Evolutionary conservation across 805 yeast genomes (phyloP), one percentile per base, ranked within the genome.

Genomic region (Suhomyces kilbournensis): DNA sequence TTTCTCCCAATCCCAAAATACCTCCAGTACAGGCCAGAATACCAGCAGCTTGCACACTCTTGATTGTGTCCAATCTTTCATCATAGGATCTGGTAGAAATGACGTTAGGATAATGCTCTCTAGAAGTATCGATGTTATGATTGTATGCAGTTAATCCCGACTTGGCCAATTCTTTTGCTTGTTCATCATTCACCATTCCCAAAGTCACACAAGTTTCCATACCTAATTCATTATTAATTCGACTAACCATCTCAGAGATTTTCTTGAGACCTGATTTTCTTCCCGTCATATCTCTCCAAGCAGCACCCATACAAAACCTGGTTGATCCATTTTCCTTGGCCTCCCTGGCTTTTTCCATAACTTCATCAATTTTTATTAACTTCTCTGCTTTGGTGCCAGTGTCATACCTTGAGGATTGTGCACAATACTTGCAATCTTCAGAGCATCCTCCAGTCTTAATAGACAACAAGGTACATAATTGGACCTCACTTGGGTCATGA

Each of bases 201-300:
- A 88, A 69, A 1, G 94, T 88, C 14, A 88, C 93, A 70, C 94
- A 88, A 12, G 86, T 81, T 65, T 88, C 94, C 82, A 88, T 72
- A 0, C 85, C 83, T 65, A 88, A 66, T 22, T 80, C 84, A 34
- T 64, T 60, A 60, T 85, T 83, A 47, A 88, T 84, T 51, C 72
- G 78, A 26, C 71, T 64, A 32, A 88, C 84, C 92, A 88, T 87
- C 48, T 81, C 79, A 23, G 81, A 71, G 52, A 88, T 85, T 55
- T 74, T 80, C 53, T 77, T 80, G 55, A 88, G 63, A 0, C 86
- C 90, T 15, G 83, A 78, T 65, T 85, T 87, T 47, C 94, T 74
- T 15, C 94, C 93, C 47, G 74, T 72, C 94, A 88, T 88, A 55
- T 86, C 93, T 65, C 94, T 78, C 94, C 93, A 88, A 2, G 94